Base-by-base conservation (phyloP, 495 filamentous ascomycete species). In the Lasiosphaeris hirsuta region DNA sequence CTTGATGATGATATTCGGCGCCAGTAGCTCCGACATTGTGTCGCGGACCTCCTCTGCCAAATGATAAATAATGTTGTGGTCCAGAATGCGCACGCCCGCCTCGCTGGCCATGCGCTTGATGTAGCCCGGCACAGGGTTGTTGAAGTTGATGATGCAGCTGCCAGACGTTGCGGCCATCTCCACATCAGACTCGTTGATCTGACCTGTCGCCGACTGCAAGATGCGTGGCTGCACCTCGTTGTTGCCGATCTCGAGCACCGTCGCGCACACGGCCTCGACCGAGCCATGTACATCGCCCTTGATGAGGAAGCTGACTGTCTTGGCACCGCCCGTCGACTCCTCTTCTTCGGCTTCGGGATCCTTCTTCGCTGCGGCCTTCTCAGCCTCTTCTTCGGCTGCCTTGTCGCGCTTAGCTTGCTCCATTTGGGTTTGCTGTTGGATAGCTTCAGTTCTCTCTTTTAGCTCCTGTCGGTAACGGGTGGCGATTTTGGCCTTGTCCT, bases 211-310 rank as follows among this genome's bases (percentile, higher is more conserved):
- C 2, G 85, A 86, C 19, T 87, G 84, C 14, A 97, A 80, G 45
- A 99, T 81, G 43, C 86, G 83, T 11, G 91, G 81, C 13, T 75
- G 81, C 14, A 97, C 85, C 65, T 96, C 89, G 60, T 89, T 82
- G 75, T 88, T 96, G 33, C 93, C 91, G 50, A 96, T 73, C 53
- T 84, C 80, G 17, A 82, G 73, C 58, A 97, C 76, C 11, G 86
- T 81, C 50, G 89, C 86, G 50, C 86, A 69, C 7, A 97, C 87
- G 5, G 94, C 94, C 70, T 99, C 94, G 7, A 91, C 92, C 1
- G 92, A 96, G 9, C 94, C 94, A 54, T 84, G 84, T 13, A 97
- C 94, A 66, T 99, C 95, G 42, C 85, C 92, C 73, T 97, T 97
- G 74, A 99, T 76, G 42, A 93, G 81, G 72, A 96, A 91, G 59